Percentiles rank a stretch among this genome's conserved stretches.
phyloP scores from a whole-genome alignment of 345 rosid genomes.

The Crucihimalaya himalaica region DNA sequence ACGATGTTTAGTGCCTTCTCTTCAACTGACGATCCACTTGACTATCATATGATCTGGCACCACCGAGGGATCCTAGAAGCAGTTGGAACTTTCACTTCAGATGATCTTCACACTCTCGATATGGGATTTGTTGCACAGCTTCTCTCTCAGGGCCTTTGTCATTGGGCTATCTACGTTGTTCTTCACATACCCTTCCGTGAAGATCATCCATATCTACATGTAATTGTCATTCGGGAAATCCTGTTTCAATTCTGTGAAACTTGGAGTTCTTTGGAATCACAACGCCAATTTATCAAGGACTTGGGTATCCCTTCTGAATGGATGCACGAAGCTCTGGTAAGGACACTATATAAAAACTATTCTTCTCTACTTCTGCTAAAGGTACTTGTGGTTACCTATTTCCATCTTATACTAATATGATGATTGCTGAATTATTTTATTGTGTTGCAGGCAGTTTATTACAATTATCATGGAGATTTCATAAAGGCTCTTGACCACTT shows the following conservation, averaged over 20 bases:
- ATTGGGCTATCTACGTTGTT: constrained; percentile 95
- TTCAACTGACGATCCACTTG: constrained; percentile 93
- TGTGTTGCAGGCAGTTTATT: constrained; percentile 72
- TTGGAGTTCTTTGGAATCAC: constrained; percentile 82
- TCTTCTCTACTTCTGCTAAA: constrained; percentile 20
- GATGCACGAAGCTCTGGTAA: constrained; percentile 97
- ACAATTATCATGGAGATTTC: constrained; percentile 65
- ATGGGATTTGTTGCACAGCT: constrained; percentile 92
- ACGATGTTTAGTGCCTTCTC: constrained; percentile 88
- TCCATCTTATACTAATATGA: background rate
- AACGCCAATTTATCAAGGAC: constrained; percentile 67
- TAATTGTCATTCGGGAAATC: constrained; percentile 72
- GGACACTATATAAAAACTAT: constrained; percentile 18
- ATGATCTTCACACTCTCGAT: constrained; percentile 87
- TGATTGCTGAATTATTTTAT: constrained; percentile 1
- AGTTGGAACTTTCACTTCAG: constrained; percentile 71
- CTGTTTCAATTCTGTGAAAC: constrained; percentile 86
- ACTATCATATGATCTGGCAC: constrained; percentile 99
- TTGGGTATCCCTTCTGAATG: constrained; percentile 78
- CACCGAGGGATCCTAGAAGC: constrained; percentile 79
- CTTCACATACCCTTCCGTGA: constrained; percentile 74
- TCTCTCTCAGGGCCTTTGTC: constrained; percentile 73
- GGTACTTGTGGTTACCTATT: constrained; percentile 8
- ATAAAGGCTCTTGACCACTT: constrained; percentile 84
- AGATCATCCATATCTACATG: constrained; percentile 83